Percentiles rank a stretch among this genome's conserved stretches.
phyloP scores from a whole-genome alignment of 2,329 filamentous ascomycete genomes.

The Stagonosporopsis chrysanthemi region DNA sequence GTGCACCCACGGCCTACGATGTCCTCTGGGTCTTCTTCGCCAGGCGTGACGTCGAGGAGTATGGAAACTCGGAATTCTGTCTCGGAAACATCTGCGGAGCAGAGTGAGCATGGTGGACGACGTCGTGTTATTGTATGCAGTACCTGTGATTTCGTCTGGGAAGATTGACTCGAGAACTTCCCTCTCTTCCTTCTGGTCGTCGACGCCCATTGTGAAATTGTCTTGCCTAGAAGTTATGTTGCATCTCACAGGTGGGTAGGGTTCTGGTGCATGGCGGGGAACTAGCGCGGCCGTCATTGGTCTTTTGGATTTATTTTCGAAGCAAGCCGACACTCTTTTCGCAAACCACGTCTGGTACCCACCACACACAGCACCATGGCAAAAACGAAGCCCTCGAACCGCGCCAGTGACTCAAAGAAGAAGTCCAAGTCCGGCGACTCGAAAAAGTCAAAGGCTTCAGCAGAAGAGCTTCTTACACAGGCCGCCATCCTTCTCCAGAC shows the following conservation, averaged over 20 bases:
- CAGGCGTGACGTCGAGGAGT: conserved; percentile 73
- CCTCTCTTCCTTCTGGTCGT: conserved; percentile 94
- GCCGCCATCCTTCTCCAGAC: conserved; percentile 65
- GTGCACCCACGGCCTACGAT: conserved; percentile 62
- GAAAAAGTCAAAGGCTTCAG: conserved; percentile 59
- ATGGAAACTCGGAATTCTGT: conserved; percentile 88
- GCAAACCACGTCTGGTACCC: conserved; percentile 9
- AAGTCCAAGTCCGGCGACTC: conserved; percentile 45
- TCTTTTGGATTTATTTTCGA: neutral
- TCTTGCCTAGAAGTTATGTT: conserved; percentile 7
- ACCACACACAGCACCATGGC: conserved; percentile 53
- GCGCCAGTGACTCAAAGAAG: conserved; percentile 42
- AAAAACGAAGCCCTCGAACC: conserved; percentile 60
- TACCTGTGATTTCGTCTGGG: conserved; percentile 94
- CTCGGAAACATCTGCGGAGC: conserved; percentile 78
- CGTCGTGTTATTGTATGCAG: conserved; percentile 10
- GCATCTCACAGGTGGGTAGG: conserved; percentile 10
- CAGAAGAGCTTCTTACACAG: conserved; percentile 64
- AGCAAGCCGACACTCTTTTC: neutral
- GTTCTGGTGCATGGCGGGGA: conserved; percentile 18
- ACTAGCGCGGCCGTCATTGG: conserved; percentile 8
- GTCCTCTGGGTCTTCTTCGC: conserved; percentile 63
- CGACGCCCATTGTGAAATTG: conserved; percentile 58
- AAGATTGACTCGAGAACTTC: conserved; percentile 99
- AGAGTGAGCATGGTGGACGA: conserved; percentile 21